Conservation (phyloP, 2,329 filamentous ascomycete species). For the Dothideomycetidae sp. region DNA sequence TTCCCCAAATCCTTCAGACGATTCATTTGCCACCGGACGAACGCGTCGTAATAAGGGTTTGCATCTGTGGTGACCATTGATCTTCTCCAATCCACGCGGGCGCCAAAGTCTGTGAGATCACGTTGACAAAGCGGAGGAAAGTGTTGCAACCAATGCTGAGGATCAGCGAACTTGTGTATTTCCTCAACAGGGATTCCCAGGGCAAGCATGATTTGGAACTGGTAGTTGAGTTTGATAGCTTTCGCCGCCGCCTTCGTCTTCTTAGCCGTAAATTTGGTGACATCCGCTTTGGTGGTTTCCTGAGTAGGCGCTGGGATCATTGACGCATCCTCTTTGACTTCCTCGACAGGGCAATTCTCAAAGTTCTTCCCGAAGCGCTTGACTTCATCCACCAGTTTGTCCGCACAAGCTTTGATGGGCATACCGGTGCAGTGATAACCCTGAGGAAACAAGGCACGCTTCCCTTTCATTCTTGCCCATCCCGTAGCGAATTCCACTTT, state of each 20-base stretch:
- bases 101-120: slow-evolving; percentile 72
- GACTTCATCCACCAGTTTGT: slow-evolving; percentile 85
- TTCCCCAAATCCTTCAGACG: slow-evolving; percentile 77
- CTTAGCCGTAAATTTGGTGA: slow-evolving; percentile 82
- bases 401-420: slow-evolving; percentile 93
- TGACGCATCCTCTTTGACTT: slow-evolving; percentile 31
- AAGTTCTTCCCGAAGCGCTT: slow-evolving; percentile 80
- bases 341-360: slow-evolving; percentile 55
- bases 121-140: slow-evolving; percentile 72
- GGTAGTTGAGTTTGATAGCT: slow-evolving; percentile 85
- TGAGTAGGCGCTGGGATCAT: slow-evolving; percentile 47
- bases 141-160: slow-evolving; percentile 80
- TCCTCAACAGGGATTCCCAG: slow-evolving; percentile 77
- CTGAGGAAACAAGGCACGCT: slow-evolving; percentile 72
- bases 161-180: slow-evolving; percentile 84
- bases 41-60: slow-evolving; percentile 92
- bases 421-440: slow-evolving; percentile 96
- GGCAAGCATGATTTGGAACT: slow-evolving; percentile 88
- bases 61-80: slow-evolving; percentile 90
- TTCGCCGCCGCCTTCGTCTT: slow-evolving; percentile 88
- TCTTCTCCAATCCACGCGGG: slow-evolving; percentile 83
- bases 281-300: slow-evolving; percentile 56
- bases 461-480: slow-evolving; percentile 80
- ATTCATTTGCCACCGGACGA: slow-evolving; percentile 95
- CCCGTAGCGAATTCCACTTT: slow-evolving; percentile 90